phyloP scores from a whole-genome alignment of 2,329 filamentous ascomycete genomes.

The Chrysosphaeria jannelii region DNA sequence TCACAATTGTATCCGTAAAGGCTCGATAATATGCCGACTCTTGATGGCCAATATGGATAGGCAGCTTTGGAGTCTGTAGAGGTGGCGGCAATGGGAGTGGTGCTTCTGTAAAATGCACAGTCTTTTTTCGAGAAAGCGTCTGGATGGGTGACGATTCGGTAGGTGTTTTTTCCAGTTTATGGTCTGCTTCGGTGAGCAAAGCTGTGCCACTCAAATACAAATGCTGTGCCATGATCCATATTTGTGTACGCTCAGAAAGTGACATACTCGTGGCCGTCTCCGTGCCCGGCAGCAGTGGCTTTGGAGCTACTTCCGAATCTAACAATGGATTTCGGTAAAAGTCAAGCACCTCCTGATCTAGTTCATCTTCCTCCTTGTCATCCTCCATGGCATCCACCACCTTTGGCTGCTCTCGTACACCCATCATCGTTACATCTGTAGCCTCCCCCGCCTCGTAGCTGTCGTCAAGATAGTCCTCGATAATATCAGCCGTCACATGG shows the following conservation, averaged over 20 bases:
- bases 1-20: conserved; percentile 45
- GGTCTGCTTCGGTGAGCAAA: conserved; percentile 14
- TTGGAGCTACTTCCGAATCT: too few species aligned
- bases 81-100: too few species aligned
- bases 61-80: conserved; percentile 20
- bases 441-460: too few species aligned
- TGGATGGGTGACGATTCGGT: too few species aligned
- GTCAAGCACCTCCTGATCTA: too few species aligned
- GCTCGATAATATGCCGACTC: conserved; percentile 72
- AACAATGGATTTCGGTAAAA: too few species aligned
- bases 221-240: conserved; percentile 64
- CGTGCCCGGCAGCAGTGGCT: too few species aligned
- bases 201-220: conserved; percentile 41
- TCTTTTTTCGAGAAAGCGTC: conserved; percentile 25
- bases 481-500: too few species aligned
- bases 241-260: conserved; percentile 61
- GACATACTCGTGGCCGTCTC: too few species aligned
- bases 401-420: conserved; percentile 5
- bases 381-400: conserved; percentile 4
- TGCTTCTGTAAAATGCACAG: conserved; percentile 52
- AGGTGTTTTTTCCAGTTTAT: conserved; percentile 3
- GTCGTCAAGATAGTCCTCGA: too few species aligned
- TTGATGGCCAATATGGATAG: conserved; percentile 19
- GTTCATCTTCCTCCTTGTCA: too few species aligned
- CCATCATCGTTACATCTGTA: too few species aligned